Conservation (phyloP, 2,329 filamentous ascomycete genomes). For the Penicillium sp. region DNA sequence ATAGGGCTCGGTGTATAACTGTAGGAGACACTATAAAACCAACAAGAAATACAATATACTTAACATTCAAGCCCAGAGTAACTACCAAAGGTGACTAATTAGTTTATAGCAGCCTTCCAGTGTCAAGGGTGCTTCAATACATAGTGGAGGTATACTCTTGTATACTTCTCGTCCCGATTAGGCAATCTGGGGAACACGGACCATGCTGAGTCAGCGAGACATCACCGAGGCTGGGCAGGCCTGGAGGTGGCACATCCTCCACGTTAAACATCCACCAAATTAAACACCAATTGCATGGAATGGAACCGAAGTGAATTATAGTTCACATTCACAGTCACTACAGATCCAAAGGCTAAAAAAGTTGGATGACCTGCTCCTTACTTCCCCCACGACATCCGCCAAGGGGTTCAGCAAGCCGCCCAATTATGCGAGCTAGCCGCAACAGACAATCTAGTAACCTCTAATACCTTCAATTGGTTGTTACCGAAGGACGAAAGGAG, state of each 20-base stretch:
- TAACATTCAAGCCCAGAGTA: neutral
- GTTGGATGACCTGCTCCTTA: neutral
- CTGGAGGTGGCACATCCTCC: neutral
- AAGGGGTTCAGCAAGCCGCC: neutral
- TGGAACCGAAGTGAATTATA: neutral
- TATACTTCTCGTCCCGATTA: neutral
- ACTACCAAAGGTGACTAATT: fast-evolving
- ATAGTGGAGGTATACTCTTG: neutral
- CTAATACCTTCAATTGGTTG: neutral
- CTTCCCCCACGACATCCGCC: neutral
- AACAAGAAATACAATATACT: neutral
- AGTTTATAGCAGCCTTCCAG: neutral
- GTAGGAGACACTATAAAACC: neutral
- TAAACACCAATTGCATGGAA: neutral
- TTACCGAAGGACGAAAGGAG: neutral
- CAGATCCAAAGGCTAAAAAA: neutral
- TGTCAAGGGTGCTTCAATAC: neutral
- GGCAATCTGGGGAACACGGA: neutral
- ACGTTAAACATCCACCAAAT: neutral
- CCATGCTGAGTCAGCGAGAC: neutral
- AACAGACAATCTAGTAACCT: neutral
- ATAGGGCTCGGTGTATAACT: neutral
- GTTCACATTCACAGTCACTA: neutral
- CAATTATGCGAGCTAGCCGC: slow-evolving; percentile 5
- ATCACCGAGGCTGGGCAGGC: no score